Evolutionary conservation across 345 rosid species (phyloP), one percentile per base, ranked within the genome.

Genomic region (Brassica napus): DNA sequence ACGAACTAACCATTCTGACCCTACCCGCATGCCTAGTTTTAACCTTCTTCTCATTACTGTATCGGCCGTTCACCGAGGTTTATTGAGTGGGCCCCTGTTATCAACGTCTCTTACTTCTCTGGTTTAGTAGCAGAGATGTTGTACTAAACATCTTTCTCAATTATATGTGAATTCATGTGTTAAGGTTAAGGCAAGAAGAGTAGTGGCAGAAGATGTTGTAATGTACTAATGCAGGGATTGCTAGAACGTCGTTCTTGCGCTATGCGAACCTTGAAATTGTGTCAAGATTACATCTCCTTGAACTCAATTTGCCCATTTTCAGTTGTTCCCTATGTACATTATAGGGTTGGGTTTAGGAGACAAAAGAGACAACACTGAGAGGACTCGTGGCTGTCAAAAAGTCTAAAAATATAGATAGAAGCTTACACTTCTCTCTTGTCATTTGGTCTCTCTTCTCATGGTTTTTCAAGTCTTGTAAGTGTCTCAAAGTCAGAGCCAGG

Each of bases 401-500:
- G 78, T 94, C 93, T 58, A 90, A 26, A 26, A 79, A 87, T 92
- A 32, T 94, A 87, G 84, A 88, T 92, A 72, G 98, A 94, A 86
- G 96, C 96, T 63, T 94, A 94, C 79, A 94, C 98, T 71, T 92
- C 98, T 68, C 93, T 94, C 74, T 89, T 92, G 79, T 92, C 93
- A 39, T 94, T 92, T 32, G 97, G 97, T 72, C 87, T 92, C 79
- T 88, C 98, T 65, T 6, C 88, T 6, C 72, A 85, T 58, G 98
- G 97, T n/a, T 82, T 94, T 44, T 86, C 94, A 68, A 79, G 83
- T 82, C 83, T 92, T 82, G 96, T 92, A 64, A 71, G 79, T 79
- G 61, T 60, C 42, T 60, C 23, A 47, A 8, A 35, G 9, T 21
- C 23, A 21, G 23, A 21, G 23, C 23, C 23, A 1, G 23, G 23